phyloP scores from a whole-genome alignment of 306 rosid species.

The Fragaria iinumae region DNA sequence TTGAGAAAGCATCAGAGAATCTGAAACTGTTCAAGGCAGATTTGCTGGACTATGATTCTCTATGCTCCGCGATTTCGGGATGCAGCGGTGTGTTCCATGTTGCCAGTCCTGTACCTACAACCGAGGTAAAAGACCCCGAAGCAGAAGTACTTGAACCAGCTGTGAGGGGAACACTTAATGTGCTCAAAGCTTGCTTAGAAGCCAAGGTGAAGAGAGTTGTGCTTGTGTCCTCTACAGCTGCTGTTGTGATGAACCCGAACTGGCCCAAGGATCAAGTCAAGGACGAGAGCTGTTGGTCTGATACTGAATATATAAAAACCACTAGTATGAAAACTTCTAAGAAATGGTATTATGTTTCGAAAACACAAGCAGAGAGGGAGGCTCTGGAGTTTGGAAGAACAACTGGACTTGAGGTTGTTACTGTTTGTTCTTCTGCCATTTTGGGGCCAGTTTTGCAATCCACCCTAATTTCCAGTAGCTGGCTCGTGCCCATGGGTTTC shows the following conservation, averaged over 20 bases:
- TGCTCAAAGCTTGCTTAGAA: constrained; percentile 22
- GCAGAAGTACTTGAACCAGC: constrained; percentile 27
- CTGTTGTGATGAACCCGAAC: constrained; percentile 24
- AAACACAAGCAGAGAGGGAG: constrained; percentile 64
- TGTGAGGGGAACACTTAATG: constrained; percentile 31
- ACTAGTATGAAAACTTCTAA: constrained; percentile 4
- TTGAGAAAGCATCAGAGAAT: constrained; percentile 27
- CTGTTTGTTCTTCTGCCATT: constrained; percentile 45
- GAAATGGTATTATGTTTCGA: constrained; percentile 63
- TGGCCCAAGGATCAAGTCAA: constrained; percentile 31
- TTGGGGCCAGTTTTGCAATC: constrained; percentile 56
- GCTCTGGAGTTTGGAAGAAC: constrained; percentile 50
- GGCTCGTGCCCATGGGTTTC: constrained; percentile 29
- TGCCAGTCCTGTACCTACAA: constrained; percentile 27
- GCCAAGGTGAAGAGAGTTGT: constrained; percentile 33
- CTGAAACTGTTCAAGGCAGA: constrained; percentile 33
- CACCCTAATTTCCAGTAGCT: constrained; percentile 44
- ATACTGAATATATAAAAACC: constrained; percentile 24
- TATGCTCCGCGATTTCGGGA: constrained; percentile 21
- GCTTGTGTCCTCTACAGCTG: constrained; percentile 27
- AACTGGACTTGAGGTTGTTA: constrained; percentile 47
- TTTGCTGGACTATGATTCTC: constrained; percentile 34
- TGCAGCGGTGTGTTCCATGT: constrained; percentile 38
- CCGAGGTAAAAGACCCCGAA: constrained; percentile 17
- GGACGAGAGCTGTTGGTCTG: constrained; percentile 41